Evolutionary conservation across 495 filamentous ascomycete species (phyloP).

Genomic region (Xylaria longipes): DNA sequence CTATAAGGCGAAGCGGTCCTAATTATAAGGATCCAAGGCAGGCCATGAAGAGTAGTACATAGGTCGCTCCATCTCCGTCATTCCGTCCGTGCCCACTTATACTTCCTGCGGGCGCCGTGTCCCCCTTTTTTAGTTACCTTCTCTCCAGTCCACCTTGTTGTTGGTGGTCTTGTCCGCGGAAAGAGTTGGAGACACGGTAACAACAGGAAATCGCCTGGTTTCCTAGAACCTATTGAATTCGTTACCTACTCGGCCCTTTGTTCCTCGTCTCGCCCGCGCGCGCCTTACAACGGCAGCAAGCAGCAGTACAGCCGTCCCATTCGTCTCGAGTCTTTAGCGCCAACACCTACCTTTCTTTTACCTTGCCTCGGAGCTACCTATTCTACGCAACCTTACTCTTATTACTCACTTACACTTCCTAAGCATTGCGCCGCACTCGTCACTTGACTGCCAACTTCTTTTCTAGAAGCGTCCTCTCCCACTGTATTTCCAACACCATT

Average conservation of each 20-base stretch:
- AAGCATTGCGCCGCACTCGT: neutral
- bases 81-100: slow-evolving; percentile 18
- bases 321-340: slow-evolving; percentile 9
- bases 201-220: slow-evolving; percentile 22
- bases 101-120: slow-evolving; percentile 23
- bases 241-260: slow-evolving; percentile 26
- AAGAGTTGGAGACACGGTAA: slow-evolving; percentile 8
- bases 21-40: neutral
- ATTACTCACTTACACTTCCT: slow-evolving; percentile 20
- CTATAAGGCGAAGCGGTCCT: slow-evolving; percentile 11
- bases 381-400: slow-evolving; percentile 30
- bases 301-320: neutral
- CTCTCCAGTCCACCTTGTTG: slow-evolving; percentile 3
- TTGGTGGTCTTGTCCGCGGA: neutral
- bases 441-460: neutral
- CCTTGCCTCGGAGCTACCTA: slow-evolving; percentile 31
- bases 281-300: slow-evolving; percentile 16
- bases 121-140: slow-evolving; percentile 20
- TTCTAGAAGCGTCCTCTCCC: slow-evolving; percentile 3
- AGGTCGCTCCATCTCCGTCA: slow-evolving; percentile 16
- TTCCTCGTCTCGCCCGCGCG: slow-evolving; percentile 17
- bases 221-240: neutral
- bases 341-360: slow-evolving; percentile 17
- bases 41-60: slow-evolving; percentile 8
- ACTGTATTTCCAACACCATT: neutral